Conservation (phyloP, 1,284 basidiomycete species). For the Trichosporon asahii region DNA sequence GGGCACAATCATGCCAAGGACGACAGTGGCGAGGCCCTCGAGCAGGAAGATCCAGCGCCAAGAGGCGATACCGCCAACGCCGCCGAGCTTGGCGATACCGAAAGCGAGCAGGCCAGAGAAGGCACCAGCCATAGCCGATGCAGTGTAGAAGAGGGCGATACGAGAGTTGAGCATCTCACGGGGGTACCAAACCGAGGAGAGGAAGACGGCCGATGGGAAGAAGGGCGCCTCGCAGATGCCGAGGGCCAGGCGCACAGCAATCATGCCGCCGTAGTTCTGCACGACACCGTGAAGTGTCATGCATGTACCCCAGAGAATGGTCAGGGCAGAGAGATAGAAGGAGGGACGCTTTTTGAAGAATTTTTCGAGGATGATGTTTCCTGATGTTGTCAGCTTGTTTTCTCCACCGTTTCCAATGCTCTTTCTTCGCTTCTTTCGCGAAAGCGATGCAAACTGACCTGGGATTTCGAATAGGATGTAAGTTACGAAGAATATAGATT, state of each 20-base stretch:
- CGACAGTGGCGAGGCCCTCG: conserved; percentile 15
- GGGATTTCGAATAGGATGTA: conserved; percentile 45
- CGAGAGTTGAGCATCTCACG: conserved; percentile 12
- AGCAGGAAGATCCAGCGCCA: conserved; percentile 36
- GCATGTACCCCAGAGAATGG: neutral
- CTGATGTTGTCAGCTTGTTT: neutral
- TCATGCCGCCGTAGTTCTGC: neutral
- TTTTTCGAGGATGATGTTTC: conserved; percentile 15
- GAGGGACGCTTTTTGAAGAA: conserved; percentile 8
- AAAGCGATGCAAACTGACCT: conserved; percentile 2
- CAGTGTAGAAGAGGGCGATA: conserved; percentile 16
- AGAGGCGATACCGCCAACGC: conserved; percentile 28
- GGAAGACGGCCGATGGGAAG: conserved; percentile 32
- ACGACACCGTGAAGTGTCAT: conserved; percentile 20
- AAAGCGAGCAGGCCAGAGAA: conserved; percentile 39
- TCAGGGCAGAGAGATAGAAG: neutral
- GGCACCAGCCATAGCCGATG: conserved; percentile 24
- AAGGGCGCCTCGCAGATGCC: conserved; percentile 35
- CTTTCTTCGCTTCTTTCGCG: no score
- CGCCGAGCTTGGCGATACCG: conserved; percentile 36
- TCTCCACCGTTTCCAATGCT: no score
- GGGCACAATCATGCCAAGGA: conserved; percentile 4
- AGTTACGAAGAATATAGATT: conserved; percentile 37
- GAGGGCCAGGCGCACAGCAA: conserved; percentile 20
- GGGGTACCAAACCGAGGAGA: conserved; percentile 13